Evolutionary conservation across 2,329 filamentous ascomycete genomes (phyloP).

Genomic region (Herpotrichia juniperi): DNA sequence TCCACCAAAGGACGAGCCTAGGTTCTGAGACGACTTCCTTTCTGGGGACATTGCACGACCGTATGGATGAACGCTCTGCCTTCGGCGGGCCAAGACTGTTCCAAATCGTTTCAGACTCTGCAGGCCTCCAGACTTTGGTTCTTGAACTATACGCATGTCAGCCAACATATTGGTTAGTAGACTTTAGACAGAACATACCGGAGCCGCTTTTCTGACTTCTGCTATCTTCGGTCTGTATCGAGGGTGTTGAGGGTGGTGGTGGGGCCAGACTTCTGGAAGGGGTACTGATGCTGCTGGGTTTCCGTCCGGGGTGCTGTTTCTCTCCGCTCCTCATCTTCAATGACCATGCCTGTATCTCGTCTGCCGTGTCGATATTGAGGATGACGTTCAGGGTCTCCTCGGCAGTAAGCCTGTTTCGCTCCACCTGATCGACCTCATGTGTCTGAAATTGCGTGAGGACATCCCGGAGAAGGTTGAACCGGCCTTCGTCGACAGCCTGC

Average conservation of each 20-base stretch:
- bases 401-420: constrained; percentile 74
- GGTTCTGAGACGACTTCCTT: constrained; percentile 58
- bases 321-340: constrained; percentile 50
- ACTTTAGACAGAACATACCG: constrained; percentile 40
- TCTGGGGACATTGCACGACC: constrained; percentile 51
- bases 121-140: constrained; percentile 44
- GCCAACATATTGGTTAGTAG: background rate
- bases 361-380: constrained; percentile 83
- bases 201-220: constrained; percentile 61
- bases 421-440: constrained; percentile 85
- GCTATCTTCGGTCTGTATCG: constrained; percentile 56
- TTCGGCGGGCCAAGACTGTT: constrained; percentile 46
- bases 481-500: constrained; percentile 86
- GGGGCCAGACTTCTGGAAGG: constrained; percentile 44
- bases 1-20: constrained; percentile 64
- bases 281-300: constrained; percentile 36
- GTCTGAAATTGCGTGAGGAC: constrained; percentile 92
- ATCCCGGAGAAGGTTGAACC: constrained; percentile 88
- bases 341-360: constrained; percentile 81
- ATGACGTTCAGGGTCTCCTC: constrained; percentile 82
- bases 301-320: constrained; percentile 35
- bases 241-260: constrained; percentile 35
- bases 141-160: constrained; percentile 11
- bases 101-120: constrained; percentile 45
- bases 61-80: constrained; percentile 48